These are phyloP conservation scores for Chaetoscypha palmicola DNA, from an alignment of 2,329 filamentous ascomycete species.

Conservation along the genomic window DNA sequence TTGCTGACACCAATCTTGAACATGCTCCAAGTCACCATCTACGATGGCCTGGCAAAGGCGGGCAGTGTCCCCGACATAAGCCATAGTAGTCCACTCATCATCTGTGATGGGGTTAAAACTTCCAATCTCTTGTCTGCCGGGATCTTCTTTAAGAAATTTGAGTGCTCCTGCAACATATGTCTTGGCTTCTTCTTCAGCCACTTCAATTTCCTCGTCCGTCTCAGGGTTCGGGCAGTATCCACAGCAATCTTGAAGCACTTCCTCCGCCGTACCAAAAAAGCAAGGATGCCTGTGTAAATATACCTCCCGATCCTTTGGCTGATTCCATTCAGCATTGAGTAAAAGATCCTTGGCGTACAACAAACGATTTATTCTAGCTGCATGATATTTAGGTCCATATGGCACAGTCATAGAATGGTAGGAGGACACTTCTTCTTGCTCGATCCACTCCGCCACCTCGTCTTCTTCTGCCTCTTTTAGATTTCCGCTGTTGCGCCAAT, in stretches of 20 bases:
- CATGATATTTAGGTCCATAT: constrained; percentile 54
- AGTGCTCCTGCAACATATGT: constrained; percentile 70
- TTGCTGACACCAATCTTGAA: constrained; percentile 62
- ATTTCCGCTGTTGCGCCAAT: constrained; percentile 51
- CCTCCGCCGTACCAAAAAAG: constrained; percentile 70
- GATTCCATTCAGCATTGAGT: constrained; percentile 83
- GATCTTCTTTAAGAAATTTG: constrained; percentile 71
- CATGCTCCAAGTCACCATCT: constrained; percentile 61
- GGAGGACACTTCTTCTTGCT: constrained; percentile 67
- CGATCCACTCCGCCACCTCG: constrained; percentile 77
- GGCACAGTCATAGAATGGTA: constrained; percentile 73
- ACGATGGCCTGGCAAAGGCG: constrained; percentile 76
- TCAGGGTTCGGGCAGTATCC: constrained; percentile 65
- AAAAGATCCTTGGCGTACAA: constrained; percentile 76
- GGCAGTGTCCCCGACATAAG: constrained; percentile 74
- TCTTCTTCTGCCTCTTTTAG: constrained; percentile 73
- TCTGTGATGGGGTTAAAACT: constrained; percentile 76
- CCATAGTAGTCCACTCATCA: constrained; percentile 86
- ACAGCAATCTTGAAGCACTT: constrained; percentile 76
- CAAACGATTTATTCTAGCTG: constrained; percentile 71
- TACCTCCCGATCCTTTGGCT: constrained; percentile 64
- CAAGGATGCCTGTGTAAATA: constrained; percentile 78
- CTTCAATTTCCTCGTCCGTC: constrained; percentile 64
- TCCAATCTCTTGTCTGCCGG: constrained; percentile 66
- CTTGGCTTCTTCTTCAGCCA: constrained; percentile 65